Evolutionary conservation across 1,139 yeast species (phyloP), one percentile per base, ranked within the genome.

Genomic region (Tardiomyces digboiensis): DNA sequence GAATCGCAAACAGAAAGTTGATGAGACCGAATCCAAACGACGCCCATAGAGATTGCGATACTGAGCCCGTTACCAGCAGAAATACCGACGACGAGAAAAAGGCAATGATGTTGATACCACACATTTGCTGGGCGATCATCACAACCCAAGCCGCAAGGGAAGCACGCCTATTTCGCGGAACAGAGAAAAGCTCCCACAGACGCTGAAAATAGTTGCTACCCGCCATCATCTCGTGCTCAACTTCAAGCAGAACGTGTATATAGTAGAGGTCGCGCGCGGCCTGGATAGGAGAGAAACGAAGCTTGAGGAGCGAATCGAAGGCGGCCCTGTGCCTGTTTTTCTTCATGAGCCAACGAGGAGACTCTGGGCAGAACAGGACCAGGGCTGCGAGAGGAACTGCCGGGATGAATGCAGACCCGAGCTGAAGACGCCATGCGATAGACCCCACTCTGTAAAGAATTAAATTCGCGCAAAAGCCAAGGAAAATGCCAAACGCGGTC

Each of bases 61-160:
- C 76, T 21, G 76, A 64, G 61, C 82, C 82, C 33, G 82, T 81
- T 19, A 89, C 78, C 43, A 80, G 72, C 39, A 74, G 65, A 63
- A 87, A 86, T 49, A 86, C 84, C 12, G 53, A 49, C 14, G 54
- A 49, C 16, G 64, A 57, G 61, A 82, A 83, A 64, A 82, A 82
- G 18, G 95, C 93, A 65, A 87, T 85, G 44, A 85, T 93, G 57
- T 87, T 87, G 59, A 86, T 80, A 58, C 95, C 95, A 66, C 95
- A 86, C 68, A 87, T 83, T 62, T 87, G 95, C 68, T 87, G 95
- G 87, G 83, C 82, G 60, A 86, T 83, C 80, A 87, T 86, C 50
- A 80, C 85, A 50, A 85, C 72, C 75, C 83, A 82, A 2, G 95
- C 78, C 45, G 87, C 95, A 88, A 78, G 0, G 86, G 79, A 46